These are phyloP conservation scores for Dendrothele bispora DNA, from an alignment of 768 basidiomycete genomes.

Conservation along the genomic window DNA sequence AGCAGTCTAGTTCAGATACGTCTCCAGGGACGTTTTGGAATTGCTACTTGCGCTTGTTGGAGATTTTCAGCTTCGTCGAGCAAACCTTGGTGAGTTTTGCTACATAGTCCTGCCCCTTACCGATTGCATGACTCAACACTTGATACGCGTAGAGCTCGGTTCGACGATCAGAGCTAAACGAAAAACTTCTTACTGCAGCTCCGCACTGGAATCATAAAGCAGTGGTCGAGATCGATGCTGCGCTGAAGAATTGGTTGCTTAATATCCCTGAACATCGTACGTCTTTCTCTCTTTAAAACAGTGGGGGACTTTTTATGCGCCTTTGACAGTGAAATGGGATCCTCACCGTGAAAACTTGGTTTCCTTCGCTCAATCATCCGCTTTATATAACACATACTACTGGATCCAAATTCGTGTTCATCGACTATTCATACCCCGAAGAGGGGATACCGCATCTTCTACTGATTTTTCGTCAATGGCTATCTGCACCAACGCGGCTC, in stretches of 20 bases:
- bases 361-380: constrained; percentile 48
- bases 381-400: constrained; percentile 47
- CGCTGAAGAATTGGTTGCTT: constrained; percentile 59
- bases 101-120: not conserved
- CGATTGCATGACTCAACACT: not conserved
- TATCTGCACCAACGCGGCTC: constrained; percentile 28
- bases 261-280: constrained; percentile 41
- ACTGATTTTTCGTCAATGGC: constrained; percentile 57
- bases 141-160: constrained; percentile 1
- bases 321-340: constrained; percentile 42
- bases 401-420: constrained; percentile 51
- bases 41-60: constrained; percentile 39
- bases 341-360: constrained; percentile 34
- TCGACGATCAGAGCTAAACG: not conserved
- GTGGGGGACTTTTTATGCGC: constrained; percentile 18
- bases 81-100: constrained; percentile 44
- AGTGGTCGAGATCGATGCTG: constrained; percentile 41
- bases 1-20: constrained; percentile 10
- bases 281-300: constrained; percentile 8
- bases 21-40: constrained; percentile 40
- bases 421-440: constrained; percentile 50
- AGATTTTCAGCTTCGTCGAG: constrained; percentile 49
- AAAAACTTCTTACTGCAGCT: not conserved
- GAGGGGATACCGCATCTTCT: constrained; percentile 14
- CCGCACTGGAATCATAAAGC: constrained; percentile 1